These are phyloP conservation scores for Ophiostoma ulmi DNA, from an alignment of 2,329 filamentous ascomycete species.

Conservation along the genomic window DNA sequence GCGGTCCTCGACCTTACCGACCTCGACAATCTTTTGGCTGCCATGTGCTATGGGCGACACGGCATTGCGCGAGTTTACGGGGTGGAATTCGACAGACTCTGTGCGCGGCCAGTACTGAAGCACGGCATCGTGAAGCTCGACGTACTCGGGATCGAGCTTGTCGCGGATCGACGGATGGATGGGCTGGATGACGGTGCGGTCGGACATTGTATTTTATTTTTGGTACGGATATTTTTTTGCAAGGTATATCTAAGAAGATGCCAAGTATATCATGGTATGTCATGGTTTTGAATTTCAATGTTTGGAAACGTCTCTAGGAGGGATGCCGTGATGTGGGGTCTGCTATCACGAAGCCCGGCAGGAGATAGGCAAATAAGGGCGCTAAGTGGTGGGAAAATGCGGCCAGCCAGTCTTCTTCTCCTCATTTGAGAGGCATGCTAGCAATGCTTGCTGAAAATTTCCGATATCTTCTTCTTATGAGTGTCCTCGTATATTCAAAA, in stretches of 20 bases:
- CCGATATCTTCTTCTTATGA: neutral
- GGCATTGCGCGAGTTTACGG: neutral
- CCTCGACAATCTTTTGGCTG: slow-evolving; percentile 27
- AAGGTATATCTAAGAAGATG: neutral
- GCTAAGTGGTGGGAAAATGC: slow-evolving; percentile 4
- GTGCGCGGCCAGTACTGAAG: slow-evolving; percentile 36
- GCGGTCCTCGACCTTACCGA: slow-evolving; percentile 44
- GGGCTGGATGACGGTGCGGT: slow-evolving; percentile 30
- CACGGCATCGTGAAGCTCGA: slow-evolving; percentile 36
- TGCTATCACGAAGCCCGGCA: slow-evolving; percentile 13
- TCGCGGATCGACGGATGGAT: slow-evolving; percentile 34
- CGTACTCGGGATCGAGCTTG: slow-evolving; percentile 37
- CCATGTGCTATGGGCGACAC: slow-evolving; percentile 21
- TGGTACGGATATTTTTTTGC: neutral
- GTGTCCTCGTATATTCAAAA: no score
- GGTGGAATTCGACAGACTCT: slow-evolving; percentile 28
- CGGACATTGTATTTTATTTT: neutral
- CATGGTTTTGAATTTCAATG: no score
- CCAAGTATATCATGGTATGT: neutral
- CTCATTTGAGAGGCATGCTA: neutral
- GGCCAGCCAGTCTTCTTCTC: neutral
- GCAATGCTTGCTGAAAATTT: neutral
- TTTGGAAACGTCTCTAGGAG: neutral
- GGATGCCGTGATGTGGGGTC: slow-evolving; percentile 7
- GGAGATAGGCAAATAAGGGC: slow-evolving; percentile 16